These are phyloP conservation scores for Trametes cingulata DNA, from an alignment of 768 basidiomycete species.

Conservation along the genomic window DNA sequence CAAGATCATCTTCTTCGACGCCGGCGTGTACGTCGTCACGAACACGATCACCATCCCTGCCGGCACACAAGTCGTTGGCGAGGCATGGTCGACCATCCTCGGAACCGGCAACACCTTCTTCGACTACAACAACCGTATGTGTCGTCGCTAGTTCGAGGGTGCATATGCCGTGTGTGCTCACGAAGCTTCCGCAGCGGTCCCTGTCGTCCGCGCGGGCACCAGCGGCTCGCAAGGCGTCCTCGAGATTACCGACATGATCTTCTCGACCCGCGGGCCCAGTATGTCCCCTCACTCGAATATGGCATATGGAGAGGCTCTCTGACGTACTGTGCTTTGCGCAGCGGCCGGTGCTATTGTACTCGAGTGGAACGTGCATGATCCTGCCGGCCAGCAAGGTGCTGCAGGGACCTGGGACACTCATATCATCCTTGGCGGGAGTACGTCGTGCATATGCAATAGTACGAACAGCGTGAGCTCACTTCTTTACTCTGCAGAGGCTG, in stretches of 20 bases:
- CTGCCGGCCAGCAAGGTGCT: conserved; percentile 47
- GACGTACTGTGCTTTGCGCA: conserved; percentile 3
- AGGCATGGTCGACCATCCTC: conserved; percentile 51
- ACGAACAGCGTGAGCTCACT: neutral
- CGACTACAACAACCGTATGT: conserved; percentile 37
- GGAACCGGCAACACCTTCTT: conserved; percentile 44
- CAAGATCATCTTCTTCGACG: conserved; percentile 84
- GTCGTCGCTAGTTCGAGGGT: neutral
- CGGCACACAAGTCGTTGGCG: conserved; percentile 48
- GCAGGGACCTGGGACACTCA: conserved; percentile 55
- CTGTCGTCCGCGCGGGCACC: conserved; percentile 44
- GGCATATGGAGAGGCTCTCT: neutral
- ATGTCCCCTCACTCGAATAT: neutral
- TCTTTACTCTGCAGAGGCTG: conserved; percentile 19
- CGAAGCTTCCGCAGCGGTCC: conserved; percentile 27
- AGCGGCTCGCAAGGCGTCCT: conserved; percentile 38
- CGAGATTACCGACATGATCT: conserved; percentile 50
- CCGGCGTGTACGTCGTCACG: conserved; percentile 52
- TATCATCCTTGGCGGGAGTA: conserved; percentile 36
- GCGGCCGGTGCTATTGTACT: conserved; percentile 62
- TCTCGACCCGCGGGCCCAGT: conserved; percentile 44
- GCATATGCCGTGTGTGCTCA: neutral
- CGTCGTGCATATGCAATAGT: conserved; percentile 1
- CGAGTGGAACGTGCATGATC: conserved; percentile 54
- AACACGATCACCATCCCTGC: conserved; percentile 49